Evolutionary conservation across 78 protist genomes (phyloP), one percentile per base, ranked within the genome.

Genomic region (Anaeramoeba flamelloides): DNA sequence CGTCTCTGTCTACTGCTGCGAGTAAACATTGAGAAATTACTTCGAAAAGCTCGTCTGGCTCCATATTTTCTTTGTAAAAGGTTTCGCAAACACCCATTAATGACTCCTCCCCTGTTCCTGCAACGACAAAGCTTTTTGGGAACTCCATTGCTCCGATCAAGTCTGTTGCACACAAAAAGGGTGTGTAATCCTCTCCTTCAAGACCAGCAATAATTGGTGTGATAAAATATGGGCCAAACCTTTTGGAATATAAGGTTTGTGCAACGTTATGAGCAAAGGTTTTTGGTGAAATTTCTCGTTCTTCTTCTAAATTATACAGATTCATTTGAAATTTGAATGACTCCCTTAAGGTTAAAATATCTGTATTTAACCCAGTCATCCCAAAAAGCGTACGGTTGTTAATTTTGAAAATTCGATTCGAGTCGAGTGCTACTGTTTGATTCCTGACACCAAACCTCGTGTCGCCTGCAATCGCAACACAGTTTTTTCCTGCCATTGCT

Each of bases 21-120:
- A 79, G 82, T 26, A 79, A n/a, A 53, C 82, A 79, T 36, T 79
- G 82, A n/a, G 82, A 2, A 0, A 79, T 31, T 36, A 77, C 79
- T 36, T 77, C 37, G 39, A 77, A 77, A 1, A 77, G 37, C 0
- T 77, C 79, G 32, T 33, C 79, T 0, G 39, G 79, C 1, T 34
- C 40, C 39, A 77, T 1, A 64, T 33, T 64, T n/a, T n/a, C n/a
- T n/a, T n/a, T 1, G 38, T 64, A 79, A 37, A 79, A 1, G 32
- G 77, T 22, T 77, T 79, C 82, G 75, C 82, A 79, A 40, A 64
- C 38, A 3, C 82, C 82, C 31, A 34, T 74, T 3, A 41, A 32
- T 76, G n/a, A n/a, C 82, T 79, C 82, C 3, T 41, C 17, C 32
- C 77, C 22, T 76, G 38, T 65, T 76, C 82, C 82, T 2, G 65